Conservation (phyloP, 306 rosid genomes). For the barrel medic (Medicago truncatula) region DNA sequence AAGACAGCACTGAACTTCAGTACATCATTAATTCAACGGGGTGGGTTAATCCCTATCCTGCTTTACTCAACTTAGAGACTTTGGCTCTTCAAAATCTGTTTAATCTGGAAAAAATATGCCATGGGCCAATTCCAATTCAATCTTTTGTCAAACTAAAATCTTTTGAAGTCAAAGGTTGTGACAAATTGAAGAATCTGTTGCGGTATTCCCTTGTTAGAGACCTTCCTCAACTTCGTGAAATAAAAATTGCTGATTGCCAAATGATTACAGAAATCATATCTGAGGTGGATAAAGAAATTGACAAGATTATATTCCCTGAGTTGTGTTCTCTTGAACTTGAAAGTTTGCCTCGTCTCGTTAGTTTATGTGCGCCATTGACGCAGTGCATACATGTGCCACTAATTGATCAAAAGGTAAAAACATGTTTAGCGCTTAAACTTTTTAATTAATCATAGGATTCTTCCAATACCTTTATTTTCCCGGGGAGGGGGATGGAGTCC, state of each 20-base stretch:
- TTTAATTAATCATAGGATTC: neutral
- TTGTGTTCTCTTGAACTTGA: neutral
- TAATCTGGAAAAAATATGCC: neutral
- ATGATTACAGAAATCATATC: neutral
- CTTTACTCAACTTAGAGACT: slow-evolving; percentile 1
- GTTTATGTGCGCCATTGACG: neutral
- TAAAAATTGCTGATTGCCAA: neutral
- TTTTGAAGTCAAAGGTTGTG: slow-evolving; percentile 2
- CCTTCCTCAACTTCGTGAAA: slow-evolving; percentile 10
- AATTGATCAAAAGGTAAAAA: neutral
- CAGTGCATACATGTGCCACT: neutral
- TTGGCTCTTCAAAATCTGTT: neutral
- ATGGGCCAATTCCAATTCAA: neutral
- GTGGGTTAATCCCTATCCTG: neutral
- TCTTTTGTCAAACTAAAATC: slow-evolving; percentile 8
- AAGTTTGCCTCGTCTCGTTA: neutral
- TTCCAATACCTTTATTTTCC: too few relatives aligned
- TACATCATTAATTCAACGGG: slow-evolving; percentile 11
- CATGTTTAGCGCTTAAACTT: neutral
- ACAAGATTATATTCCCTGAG: neutral
- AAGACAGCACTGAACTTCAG: neutral
- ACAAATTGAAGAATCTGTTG: slow-evolving; percentile 20
- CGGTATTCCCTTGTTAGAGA: neutral
- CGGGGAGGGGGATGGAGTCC: too few relatives aligned
- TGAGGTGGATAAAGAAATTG: neutral